Evolutionary conservation across 768 basidiomycete species (phyloP), one percentile per base, ranked within the genome.

Genomic region (Phlebiopsis gigantea): DNA sequence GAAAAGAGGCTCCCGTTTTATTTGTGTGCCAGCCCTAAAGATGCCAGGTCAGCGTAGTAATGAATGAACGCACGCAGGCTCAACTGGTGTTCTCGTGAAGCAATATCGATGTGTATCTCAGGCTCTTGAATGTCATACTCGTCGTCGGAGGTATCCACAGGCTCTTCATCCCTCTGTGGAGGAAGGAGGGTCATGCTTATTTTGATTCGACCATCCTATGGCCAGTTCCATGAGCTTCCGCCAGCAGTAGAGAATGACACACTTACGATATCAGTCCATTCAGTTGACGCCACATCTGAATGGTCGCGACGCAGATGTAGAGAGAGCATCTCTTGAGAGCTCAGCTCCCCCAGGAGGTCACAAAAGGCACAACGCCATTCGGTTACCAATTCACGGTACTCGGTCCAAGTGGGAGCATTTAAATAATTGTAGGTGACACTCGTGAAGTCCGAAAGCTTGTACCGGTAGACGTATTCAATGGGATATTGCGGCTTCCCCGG

Each of bases 341-440:
- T 47, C 45, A 86, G 80, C 0, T 57, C 57, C 22, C 68, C 71
- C 47, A 81, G 73, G 9, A 80, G 53, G 31, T 73, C 71, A 61
- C 84, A 86, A n/a, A 85, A 60, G 0, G 84, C 83, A 61, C 84
- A 86, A 41, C 67, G 41, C 74, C 78, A 81, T 1, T 67, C 61
- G 19, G 57, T 59, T 15, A 61, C 56, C 24, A 55, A 44, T 24
- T 56, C 29, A 17, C 59, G 53, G 41, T 58, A 57, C 22, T 62
- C 61, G 2, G 60, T 45, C 53, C 55, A 46, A 31, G n/a, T 8
- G 15, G 55, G 46, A 42, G 51, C 57, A 19, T 6, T 14, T 34
- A 14, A 46, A 42, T 7, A 58, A 56, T 24, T 31, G 21, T 34
- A 34, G 6, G 31, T 34, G 31, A 7, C 14, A 34, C 34, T 15